Evolutionary conservation across 805 yeast genomes (phyloP).

Genomic region (Lachancea quebecensis): DNA sequence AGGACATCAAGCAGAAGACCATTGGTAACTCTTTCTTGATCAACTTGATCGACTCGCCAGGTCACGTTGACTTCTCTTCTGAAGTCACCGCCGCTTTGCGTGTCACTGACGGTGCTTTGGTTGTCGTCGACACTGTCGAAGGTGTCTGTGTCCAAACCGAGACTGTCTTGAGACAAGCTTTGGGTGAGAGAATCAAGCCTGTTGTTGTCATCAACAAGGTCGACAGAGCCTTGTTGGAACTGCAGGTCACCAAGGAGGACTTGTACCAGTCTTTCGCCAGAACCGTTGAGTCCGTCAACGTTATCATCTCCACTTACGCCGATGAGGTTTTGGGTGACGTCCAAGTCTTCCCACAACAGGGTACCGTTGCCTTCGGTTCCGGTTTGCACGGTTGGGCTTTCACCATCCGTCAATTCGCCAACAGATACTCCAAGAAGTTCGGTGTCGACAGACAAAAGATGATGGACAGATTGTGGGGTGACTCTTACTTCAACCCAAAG

Average conservation of each 20-base stretch:
- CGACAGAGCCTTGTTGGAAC: slow-evolving; percentile 98
- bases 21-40: slow-evolving; percentile 91
- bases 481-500: slow-evolving; percentile 99
- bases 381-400: slow-evolving; percentile 99
- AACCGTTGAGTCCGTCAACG: slow-evolving; percentile 99
- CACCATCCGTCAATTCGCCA: slow-evolving; percentile 98
- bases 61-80: slow-evolving; percentile 99
- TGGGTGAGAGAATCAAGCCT: slow-evolving; percentile 99
- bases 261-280: slow-evolving; percentile 96
- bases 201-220: slow-evolving; percentile 98
- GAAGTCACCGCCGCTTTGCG: slow-evolving; percentile 99
- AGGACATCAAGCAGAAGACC: slow-evolving; percentile 80
- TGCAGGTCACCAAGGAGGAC: slow-evolving; percentile 98
- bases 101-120: slow-evolving; percentile 99
- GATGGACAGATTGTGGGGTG: slow-evolving; percentile 99
- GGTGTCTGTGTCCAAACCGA: slow-evolving; percentile 99
- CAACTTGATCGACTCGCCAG: slow-evolving; percentile 99
- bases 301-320: slow-evolving; percentile 90
- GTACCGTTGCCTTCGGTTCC: slow-evolving; percentile 99
- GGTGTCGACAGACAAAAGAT: slow-evolving; percentile 97
- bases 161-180: slow-evolving; percentile 97
- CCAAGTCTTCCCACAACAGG: slow-evolving; percentile 97
- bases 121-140: slow-evolving; percentile 98
- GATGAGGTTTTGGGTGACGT: slow-evolving; percentile 89
- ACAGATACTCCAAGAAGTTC: slow-evolving; percentile 97